Percentiles rank a stretch among this genome's conserved stretches.
Conservation (phyloP, 2,329 filamentous ascomycete species). For the Penicillium sp. region DNA sequence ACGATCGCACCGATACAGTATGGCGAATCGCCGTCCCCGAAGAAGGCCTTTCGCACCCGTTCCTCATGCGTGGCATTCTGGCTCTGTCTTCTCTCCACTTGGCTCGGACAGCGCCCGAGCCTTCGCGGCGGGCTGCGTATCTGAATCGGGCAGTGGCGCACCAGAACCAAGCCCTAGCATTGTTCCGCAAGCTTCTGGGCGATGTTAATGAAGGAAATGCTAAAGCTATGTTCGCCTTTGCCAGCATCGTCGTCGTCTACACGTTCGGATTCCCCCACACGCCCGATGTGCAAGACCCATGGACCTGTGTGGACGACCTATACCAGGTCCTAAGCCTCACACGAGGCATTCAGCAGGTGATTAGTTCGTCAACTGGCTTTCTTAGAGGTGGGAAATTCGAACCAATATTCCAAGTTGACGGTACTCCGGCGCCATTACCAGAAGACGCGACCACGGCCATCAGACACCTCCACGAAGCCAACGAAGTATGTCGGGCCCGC, state of each 20-base stretch:
- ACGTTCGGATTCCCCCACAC: slow-evolving; percentile 37
- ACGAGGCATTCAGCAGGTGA: slow-evolving; percentile 36
- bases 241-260: slow-evolving; percentile 38
- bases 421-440: slow-evolving; percentile 20
- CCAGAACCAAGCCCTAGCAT: slow-evolving; percentile 33
- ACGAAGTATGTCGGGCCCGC: slow-evolving; percentile 21
- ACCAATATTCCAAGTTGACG: slow-evolving; percentile 27
- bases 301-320: slow-evolving; percentile 32
- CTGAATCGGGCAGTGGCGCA: slow-evolving; percentile 36
- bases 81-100: slow-evolving; percentile 36
- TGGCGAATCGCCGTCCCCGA: slow-evolving; percentile 34
- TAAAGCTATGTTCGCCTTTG: slow-evolving; percentile 42
- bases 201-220: slow-evolving; percentile 36
- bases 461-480: slow-evolving; percentile 26
- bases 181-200: slow-evolving; percentile 34
- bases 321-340: slow-evolving; percentile 34
- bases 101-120: slow-evolving; percentile 29
- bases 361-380: slow-evolving; percentile 23
- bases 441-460: slow-evolving; percentile 21
- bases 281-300: slow-evolving; percentile 25
- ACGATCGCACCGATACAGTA: slow-evolving; percentile 31
- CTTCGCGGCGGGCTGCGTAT: slow-evolving; percentile 25
- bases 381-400: slow-evolving; percentile 28
- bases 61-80: slow-evolving; percentile 38
- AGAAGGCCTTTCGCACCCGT: slow-evolving; percentile 34